Evolutionary conservation across 2,329 filamentous ascomycete species (phyloP).

Genomic region (Monosporascus sp.): DNA sequence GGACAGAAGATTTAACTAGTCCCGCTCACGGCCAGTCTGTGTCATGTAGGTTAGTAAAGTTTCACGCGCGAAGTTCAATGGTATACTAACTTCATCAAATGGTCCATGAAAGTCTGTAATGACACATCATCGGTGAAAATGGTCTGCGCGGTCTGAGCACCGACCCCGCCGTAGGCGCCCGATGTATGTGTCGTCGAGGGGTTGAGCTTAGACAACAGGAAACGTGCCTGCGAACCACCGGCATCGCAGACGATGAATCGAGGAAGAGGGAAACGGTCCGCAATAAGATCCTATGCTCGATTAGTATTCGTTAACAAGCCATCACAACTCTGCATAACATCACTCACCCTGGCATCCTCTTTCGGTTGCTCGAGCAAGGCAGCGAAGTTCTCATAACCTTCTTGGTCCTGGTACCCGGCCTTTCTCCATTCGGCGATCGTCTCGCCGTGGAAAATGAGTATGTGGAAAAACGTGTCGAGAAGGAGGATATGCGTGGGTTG

Average conservation of each 20-base stretch:
- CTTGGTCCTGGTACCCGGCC: conserved; percentile 94
- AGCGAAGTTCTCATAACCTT: conserved; percentile 96
- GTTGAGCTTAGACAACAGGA: conserved; percentile 94
- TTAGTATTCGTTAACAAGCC: conserved; percentile 18
- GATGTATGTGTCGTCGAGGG: conserved; percentile 95
- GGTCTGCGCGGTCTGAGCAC: conserved; percentile 83
- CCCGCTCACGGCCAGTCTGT: conserved; percentile 57
- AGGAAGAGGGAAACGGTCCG: conserved; percentile 95
- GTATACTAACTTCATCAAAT: conserved; percentile 87
- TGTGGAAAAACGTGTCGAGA: conserved; percentile 98
- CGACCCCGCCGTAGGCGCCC: conserved; percentile 83
- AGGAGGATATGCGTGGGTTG: conserved; percentile 90
- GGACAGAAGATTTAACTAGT: conserved; percentile 43
- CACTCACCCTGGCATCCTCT: conserved; percentile 84
- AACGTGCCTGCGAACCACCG: conserved; percentile 96
- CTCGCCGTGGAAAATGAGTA: conserved; percentile 97
- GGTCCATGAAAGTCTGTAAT: conserved; percentile 98
- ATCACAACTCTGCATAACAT: conserved; percentile 1
- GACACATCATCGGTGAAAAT: conserved; percentile 99
- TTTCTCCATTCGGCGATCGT: conserved; percentile 98
- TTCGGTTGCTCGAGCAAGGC: conserved; percentile 85
- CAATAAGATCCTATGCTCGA: conserved; percentile 73
- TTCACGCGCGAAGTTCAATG: conserved; percentile 1
- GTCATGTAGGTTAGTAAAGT: conserved; percentile 8
- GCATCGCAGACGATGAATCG: conserved; percentile 98